These are phyloP conservation scores for Cercophora scortea DNA, from an alignment of 495 filamentous ascomycete genomes.

Conservation along the genomic window DNA sequence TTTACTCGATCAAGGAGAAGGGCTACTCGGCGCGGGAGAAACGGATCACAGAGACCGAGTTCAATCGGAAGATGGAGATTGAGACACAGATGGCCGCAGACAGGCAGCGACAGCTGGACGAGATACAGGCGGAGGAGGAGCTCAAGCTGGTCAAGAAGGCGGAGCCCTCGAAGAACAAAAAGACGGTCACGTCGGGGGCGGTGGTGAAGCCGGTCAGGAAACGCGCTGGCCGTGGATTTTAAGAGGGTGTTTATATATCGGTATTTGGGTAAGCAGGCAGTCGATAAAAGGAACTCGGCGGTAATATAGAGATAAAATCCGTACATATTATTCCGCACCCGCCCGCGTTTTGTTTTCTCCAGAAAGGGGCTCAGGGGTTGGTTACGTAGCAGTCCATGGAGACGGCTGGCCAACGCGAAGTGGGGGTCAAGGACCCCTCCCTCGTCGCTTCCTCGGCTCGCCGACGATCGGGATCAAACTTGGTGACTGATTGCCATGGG, in stretches of 20 bases:
- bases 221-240: conserved; percentile 22
- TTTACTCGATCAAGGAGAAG: conserved; percentile 97
- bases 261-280: not conserved
- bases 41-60: conserved; percentile 85
- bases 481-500: no score
- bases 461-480: no score
- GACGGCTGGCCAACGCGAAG: no score
- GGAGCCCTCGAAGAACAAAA: conserved; percentile 35
- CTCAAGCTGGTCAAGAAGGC: conserved; percentile 40
- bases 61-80: conserved; percentile 92
- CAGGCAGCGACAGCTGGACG: conserved; percentile 62
- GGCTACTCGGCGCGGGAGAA: conserved; percentile 87
- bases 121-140: conserved; percentile 38
- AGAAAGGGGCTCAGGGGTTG: no score
- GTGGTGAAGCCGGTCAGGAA: conserved; percentile 59
- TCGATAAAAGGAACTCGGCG: no score
- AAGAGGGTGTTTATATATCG: not conserved
- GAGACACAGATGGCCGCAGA: conserved; percentile 90
- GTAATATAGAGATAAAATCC: no score
- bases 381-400: no score
- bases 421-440: no score
- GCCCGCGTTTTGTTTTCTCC: no score
- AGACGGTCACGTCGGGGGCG: conserved; percentile 41
- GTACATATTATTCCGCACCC: no score
- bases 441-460: no score